Percentiles rank a stretch among this genome's conserved stretches.
phyloP scores from a whole-genome alignment of 2,329 filamentous ascomycete species.

The Alternaria gansuensis region DNA sequence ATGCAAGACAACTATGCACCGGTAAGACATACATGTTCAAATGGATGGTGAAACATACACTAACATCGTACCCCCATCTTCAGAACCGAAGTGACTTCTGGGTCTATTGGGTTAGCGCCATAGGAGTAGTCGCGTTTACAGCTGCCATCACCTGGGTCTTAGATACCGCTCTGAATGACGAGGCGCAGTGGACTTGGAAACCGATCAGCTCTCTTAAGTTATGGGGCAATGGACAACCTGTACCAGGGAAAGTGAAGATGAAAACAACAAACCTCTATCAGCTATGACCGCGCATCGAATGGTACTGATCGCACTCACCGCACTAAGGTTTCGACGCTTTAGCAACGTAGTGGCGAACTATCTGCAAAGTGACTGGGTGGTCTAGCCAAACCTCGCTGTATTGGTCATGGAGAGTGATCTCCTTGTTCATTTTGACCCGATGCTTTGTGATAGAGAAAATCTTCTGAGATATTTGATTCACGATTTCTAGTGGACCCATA shows the following conservation, averaged over 20 bases:
- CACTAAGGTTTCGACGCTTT: not conserved
- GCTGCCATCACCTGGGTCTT: conserved; percentile 37
- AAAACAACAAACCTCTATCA: conserved; percentile 26
- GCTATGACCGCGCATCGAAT: not conserved
- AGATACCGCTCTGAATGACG: conserved; percentile 42
- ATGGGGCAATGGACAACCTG: conserved; percentile 19
- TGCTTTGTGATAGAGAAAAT: too few relatives aligned
- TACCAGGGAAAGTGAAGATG: conserved; percentile 13
- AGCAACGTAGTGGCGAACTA: not conserved
- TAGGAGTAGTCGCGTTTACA: conserved; percentile 39
- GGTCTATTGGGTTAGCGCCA: conserved; percentile 47
- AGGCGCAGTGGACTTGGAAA: conserved; percentile 37
- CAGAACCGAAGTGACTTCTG: conserved; percentile 38
- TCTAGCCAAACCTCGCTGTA: too few relatives aligned
- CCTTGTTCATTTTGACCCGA: too few relatives aligned
- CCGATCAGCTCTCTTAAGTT: conserved; percentile 25
- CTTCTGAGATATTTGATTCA: too few relatives aligned
- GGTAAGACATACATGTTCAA: not conserved
- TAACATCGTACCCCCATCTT: not conserved
- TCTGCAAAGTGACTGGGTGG: not conserved
- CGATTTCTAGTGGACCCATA: too few relatives aligned
- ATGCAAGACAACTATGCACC: conserved; percentile 48
- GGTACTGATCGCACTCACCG: not conserved
- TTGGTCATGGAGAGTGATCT: not conserved
- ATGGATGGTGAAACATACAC: not conserved